Base-by-base conservation (phyloP, 306 rosid genomes). In the Rubus idaeus region DNA sequence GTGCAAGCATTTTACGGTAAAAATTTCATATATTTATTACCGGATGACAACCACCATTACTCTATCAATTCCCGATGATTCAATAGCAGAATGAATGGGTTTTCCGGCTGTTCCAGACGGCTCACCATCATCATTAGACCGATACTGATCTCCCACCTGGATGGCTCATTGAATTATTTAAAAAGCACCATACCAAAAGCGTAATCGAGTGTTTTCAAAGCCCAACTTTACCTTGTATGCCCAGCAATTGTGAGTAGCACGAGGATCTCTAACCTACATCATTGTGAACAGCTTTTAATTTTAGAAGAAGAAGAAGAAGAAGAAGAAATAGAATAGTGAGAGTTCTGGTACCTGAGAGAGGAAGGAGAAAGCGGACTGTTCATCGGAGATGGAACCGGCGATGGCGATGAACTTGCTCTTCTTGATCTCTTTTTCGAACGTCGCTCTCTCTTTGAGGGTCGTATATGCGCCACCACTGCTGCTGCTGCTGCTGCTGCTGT, bases 71-170 rank as follows among this genome's bases (percentile, higher is more conserved):
- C 97, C 96, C 20, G 98, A 91, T 77, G 97, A 88, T 74, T 70
- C 87, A 80, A 94, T 89, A 35, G 97, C 96, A 76, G 98, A 83
- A 51, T 82, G 86, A 80, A 94, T 94, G 21, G 97, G 98, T 81
- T 94, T 94, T 70, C 98, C 97, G 26, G 97, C 97, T 5, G 97
- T 94, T 69, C 98, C 96, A 20, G 97, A 94, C 9, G 95, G 95
- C 73, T 94, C 98, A 49, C 97, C 95, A 14, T 94, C 98, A 83
- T 94, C 98, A 87, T 90, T 94, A 73, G 97, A 91, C 76, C 96
- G 89, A 62, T 73, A 94, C 77, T 91, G 98, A 84, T 88, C 96
- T 47, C 97, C 98, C 74, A 92, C 93, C 98, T 94, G 85, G 80
- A 39, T 78, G 60, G 46, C 40, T 39, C 62, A 37, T 46, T 17